A percentile compares a stretch with the other conserved stretches of the same genome.
phyloP scores from a whole-genome alignment of 495 filamentous ascomycete species.

The Oidiodendron maius region DNA sequence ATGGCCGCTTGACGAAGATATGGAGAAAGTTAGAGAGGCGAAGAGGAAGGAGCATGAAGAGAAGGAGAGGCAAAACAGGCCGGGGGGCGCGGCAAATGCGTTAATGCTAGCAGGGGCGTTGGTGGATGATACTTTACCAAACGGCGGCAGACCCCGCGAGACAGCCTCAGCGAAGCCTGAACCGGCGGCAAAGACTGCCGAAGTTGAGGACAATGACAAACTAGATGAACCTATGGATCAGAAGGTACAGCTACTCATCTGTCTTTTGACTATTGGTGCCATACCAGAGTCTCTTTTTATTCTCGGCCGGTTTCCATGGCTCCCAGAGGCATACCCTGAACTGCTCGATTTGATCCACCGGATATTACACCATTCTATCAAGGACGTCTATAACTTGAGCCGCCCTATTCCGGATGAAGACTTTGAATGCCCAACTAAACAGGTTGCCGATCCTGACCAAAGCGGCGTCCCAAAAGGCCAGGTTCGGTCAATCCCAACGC shows the following conservation, averaged over 20 bases:
- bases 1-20: conserved; percentile 75
- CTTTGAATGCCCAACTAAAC: conserved; percentile 34
- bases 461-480: conserved; percentile 58
- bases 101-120: conserved; percentile 83
- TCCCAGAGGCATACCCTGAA: conserved; percentile 76
- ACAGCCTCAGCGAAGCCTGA: conserved; percentile 25
- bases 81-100: conserved; percentile 70
- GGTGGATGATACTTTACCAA: conserved; percentile 69
- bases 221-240: conserved; percentile 83
- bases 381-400: conserved; percentile 50
- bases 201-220: conserved; percentile 46
- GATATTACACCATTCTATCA: conserved; percentile 72
- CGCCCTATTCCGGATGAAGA: conserved; percentile 12
- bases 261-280: conserved; percentile 84
- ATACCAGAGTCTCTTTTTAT: conserved; percentile 91
- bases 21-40: conserved; percentile 61
- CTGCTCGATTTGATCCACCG: conserved; percentile 74
- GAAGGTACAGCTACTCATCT: conserved; percentile 76
- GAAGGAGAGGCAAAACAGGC: conserved; percentile 58
- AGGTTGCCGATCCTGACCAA: conserved; percentile 53
- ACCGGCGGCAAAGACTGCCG: conserved; percentile 40
- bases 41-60: conserved; percentile 75
- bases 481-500: conserved; percentile 48
- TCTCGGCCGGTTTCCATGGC: conserved; percentile 85
- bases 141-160: conserved; percentile 18